Conservation (phyloP, 176 grass and related monocot species). For the Guadua angustifolia region DNA sequence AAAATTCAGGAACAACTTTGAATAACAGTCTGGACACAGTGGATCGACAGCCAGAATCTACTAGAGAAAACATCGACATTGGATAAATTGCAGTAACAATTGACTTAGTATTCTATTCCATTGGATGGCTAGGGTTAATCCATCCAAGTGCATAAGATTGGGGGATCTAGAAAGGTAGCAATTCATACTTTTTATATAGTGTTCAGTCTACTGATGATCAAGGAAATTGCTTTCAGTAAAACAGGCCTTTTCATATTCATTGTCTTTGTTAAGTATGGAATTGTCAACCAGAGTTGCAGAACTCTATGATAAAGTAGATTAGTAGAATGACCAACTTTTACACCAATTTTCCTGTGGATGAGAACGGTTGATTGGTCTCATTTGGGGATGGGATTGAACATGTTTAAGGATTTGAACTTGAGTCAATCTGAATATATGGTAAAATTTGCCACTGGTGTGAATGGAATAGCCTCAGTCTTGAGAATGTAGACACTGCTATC, state of each 20-base stretch:
- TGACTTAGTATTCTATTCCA: constrained; percentile 6
- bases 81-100: neutral
- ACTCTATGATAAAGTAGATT: constrained; percentile 13
- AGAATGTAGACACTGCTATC: constrained; percentile 17
- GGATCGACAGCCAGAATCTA: neutral
- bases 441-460: constrained; percentile 13
- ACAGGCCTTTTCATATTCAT: neutral
- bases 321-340: neutral
- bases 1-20: neutral
- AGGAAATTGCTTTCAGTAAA: neutral
- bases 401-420: neutral
- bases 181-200: neutral
- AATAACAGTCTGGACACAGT: neutral
- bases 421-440: constrained; percentile 33
- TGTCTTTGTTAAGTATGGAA: neutral
- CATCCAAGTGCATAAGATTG: neutral
- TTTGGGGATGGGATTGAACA: constrained; percentile 1
- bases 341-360: neutral
- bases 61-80: neutral
- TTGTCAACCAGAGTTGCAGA: neutral
- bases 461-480: constrained; percentile 1
- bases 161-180: neutral
- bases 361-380: neutral
- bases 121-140: constrained; percentile 25
- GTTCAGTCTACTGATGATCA: neutral